Percentiles rank a stretch among this genome's conserved stretches.
Conservation (phyloP, 2,329 filamentous ascomycete species). For the Grosmannia clavigera region DNA sequence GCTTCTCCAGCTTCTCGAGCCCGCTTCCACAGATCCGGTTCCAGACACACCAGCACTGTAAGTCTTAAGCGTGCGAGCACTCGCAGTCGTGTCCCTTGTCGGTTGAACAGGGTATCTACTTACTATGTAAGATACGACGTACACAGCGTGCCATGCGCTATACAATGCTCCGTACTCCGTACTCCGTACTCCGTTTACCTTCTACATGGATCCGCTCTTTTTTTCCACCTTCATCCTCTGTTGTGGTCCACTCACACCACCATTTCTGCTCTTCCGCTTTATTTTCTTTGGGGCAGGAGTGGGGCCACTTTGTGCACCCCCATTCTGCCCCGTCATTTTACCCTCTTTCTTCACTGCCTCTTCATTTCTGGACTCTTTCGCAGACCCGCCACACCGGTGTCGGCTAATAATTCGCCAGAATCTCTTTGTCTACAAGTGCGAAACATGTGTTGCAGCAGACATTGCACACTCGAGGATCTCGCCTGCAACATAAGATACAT, state of each 20-base stretch:
- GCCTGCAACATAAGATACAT: background rate
- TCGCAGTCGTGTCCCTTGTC: no score
- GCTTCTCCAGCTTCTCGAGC: no score
- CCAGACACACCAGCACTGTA: no score
- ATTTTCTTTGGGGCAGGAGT: background rate
- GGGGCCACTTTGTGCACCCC: background rate
- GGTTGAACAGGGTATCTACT: no score
- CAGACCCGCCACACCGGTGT: conserved; percentile 1
- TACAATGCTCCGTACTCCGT: no score
- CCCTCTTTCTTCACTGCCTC: background rate
- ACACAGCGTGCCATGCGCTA: no score
- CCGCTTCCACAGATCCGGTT: no score
- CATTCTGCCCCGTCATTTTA: background rate
- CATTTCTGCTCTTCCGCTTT: background rate
- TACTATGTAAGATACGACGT: no score
- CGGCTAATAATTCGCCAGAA: conserved; percentile 1
- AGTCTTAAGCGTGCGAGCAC: no score
- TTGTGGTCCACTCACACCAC: background rate
- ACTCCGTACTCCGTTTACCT: no score
- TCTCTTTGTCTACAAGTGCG: background rate
- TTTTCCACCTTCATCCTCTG: background rate
- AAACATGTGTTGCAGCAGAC: background rate
- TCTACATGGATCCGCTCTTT: background rate
- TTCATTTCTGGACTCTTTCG: background rate
- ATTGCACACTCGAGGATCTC: background rate